Percentiles rank a stretch among this genome's conserved stretches.
Evolutionary conservation across 306 rosid genomes (phyloP).

Genomic region (Inga leiocalycina): DNA sequence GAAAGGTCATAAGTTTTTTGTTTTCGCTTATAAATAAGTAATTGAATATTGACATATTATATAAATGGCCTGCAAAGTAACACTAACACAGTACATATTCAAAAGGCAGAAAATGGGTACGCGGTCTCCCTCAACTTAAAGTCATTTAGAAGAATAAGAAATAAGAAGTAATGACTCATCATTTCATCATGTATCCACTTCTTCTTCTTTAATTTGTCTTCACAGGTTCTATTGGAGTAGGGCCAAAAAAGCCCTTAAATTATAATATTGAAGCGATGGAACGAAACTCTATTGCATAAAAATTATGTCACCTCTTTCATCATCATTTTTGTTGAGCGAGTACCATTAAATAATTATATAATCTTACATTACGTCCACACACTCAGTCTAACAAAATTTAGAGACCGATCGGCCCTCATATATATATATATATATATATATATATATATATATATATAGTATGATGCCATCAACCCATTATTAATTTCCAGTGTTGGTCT

Average conservation of each 20-base stretch:
- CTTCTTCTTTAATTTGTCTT: background rate
- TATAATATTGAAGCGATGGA: background rate
- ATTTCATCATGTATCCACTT: background rate
- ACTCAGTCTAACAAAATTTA: background rate
- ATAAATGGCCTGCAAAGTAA: background rate
- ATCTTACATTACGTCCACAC: background rate
- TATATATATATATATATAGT: background rate
- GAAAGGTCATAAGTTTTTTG: background rate
- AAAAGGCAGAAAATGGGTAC: conserved; percentile 15
- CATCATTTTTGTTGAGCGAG: background rate
- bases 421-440: too few species aligned
- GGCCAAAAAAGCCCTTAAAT: conserved; percentile 13
- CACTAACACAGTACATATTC: background rate
- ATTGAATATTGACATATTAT: background rate
- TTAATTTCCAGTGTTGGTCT: background rate
- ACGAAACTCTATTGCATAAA: background rate
- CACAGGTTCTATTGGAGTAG: conserved; percentile 3
- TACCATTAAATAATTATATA: background rate
- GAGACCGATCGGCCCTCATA: background rate
- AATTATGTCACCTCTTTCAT: background rate
- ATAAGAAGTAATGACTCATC: conserved; percentile 1
- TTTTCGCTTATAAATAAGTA: background rate
- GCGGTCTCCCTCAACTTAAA: background rate
- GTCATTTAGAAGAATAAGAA: background rate
- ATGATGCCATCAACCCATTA: background rate